Evolutionary conservation across 2,329 filamentous ascomycete genomes (phyloP).

Genomic region (Trichoderma hamatum): DNA sequence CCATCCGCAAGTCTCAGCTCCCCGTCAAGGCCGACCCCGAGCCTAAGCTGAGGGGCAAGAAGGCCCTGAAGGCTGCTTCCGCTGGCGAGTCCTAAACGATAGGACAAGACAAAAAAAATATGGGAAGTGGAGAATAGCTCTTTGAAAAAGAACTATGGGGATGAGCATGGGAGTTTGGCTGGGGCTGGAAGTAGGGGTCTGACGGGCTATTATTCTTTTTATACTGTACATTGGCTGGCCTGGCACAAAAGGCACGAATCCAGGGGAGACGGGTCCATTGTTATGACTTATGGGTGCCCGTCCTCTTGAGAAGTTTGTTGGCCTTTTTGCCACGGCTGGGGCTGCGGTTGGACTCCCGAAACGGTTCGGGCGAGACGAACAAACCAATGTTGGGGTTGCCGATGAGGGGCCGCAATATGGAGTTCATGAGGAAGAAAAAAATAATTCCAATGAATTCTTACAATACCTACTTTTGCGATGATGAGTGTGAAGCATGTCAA

Average conservation of each 20-base stretch:
- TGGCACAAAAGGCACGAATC: not conserved
- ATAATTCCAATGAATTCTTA: constrained; percentile 11
- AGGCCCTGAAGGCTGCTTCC: constrained; percentile 69
- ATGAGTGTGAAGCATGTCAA: not conserved
- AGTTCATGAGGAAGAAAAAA: not conserved
- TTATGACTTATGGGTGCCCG: not conserved
- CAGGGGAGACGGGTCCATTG: not conserved
- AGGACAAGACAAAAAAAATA: not conserved
- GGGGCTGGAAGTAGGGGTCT: constrained; percentile 25
- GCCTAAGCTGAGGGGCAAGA: constrained; percentile 76
- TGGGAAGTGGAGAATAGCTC: not conserved
- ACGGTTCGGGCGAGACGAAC: constrained; percentile 20
- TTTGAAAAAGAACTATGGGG: not conserved
- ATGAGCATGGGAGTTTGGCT: not conserved
- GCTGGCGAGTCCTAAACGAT: constrained; percentile 45
- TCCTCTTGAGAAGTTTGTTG: not conserved
- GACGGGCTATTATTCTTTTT: constrained; percentile 2
- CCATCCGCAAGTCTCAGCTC: constrained; percentile 78
- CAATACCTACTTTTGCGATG: not conserved
- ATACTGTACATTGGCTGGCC: constrained; percentile 15
- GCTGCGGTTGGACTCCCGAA: constrained; percentile 24
- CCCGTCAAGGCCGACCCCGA: constrained; percentile 74
- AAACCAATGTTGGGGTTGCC: not conserved
- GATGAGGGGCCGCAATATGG: constrained; percentile 12
- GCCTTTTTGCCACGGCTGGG: constrained; percentile 4